These are phyloP conservation scores for Penicillium lagena DNA, from an alignment of 495 filamentous ascomycete species.

Conservation along the genomic window DNA sequence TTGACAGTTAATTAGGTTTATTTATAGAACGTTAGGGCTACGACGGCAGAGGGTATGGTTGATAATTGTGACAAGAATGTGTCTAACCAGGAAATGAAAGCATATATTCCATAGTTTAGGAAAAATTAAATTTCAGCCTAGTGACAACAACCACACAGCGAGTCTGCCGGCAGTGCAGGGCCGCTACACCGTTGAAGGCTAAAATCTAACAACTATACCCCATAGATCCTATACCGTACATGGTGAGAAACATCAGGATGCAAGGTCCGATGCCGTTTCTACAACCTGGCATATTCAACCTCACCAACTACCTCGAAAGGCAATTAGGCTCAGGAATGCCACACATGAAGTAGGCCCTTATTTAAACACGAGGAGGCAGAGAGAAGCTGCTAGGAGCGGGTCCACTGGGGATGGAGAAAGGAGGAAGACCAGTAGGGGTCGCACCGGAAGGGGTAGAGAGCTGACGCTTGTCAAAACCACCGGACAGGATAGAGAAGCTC, in stretches of 20 bases:
- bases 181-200: not conserved
- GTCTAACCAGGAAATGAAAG: not conserved
- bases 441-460: not conserved
- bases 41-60: too few relatives aligned
- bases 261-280: too few relatives aligned
- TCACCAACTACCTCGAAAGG: not conserved
- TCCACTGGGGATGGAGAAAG: conserved; percentile 1
- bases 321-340: not conserved
- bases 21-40: too few relatives aligned
- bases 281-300: not conserved
- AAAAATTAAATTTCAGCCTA: not conserved
- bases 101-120: not conserved
- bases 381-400: conserved; percentile 1
- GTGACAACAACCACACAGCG: not conserved
- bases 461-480: not conserved
- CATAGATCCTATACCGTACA: not conserved
- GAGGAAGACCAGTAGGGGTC: not conserved
- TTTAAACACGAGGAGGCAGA: not conserved
- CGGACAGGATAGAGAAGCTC: not conserved
- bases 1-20: too few relatives aligned
- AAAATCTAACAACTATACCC: not conserved
- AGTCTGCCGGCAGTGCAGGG: not conserved
- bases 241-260: not conserved
- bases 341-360: too few relatives aligned
- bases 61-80: too few relatives aligned